phyloP scores from a whole-genome alignment of 345 rosid genomes.

The Gossypium raimondii region DNA sequence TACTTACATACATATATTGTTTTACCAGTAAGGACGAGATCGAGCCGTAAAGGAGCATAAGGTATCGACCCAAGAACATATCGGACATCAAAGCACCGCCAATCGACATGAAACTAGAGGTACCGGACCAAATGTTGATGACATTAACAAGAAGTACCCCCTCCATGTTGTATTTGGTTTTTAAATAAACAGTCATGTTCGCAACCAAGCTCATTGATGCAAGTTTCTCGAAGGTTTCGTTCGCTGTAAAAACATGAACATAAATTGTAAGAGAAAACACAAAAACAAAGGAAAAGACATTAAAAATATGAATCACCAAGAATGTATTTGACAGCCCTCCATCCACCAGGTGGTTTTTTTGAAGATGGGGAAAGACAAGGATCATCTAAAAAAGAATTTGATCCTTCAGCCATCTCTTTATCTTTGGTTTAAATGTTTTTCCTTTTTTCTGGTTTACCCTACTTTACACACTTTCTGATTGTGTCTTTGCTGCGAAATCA shows the following conservation, averaged over 20 bases:
- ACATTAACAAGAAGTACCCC: constrained; percentile 50
- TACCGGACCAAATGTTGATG: constrained; percentile 50
- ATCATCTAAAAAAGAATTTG: background rate
- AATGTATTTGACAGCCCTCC: constrained; percentile 42
- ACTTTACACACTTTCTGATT: too few species aligned
- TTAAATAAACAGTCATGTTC: constrained; percentile 47
- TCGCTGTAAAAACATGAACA: constrained; percentile 26
- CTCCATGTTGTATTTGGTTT: constrained; percentile 46
- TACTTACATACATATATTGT: background rate
- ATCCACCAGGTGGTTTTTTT: constrained; percentile 26
- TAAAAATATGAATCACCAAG: constrained; percentile 23
- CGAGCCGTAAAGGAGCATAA: constrained; percentile 49
- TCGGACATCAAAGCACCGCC: constrained; percentile 58
- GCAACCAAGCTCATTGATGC: constrained; percentile 62
- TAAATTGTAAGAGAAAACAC: background rate
- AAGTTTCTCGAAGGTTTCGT: constrained; percentile 65
- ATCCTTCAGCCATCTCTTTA: background rate
- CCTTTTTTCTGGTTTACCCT: too few species aligned
- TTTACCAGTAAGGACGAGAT: constrained; percentile 45
- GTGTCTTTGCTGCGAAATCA: too few species aligned
- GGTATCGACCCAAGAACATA: constrained; percentile 45
- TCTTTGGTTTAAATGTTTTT: background rate
- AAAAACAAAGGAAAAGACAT: background rate
- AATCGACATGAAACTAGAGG: constrained; percentile 45
- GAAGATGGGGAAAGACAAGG: background rate